phyloP scores from a whole-genome alignment of 129 eudicot genomes.

The Tagetes erecta region DNA sequence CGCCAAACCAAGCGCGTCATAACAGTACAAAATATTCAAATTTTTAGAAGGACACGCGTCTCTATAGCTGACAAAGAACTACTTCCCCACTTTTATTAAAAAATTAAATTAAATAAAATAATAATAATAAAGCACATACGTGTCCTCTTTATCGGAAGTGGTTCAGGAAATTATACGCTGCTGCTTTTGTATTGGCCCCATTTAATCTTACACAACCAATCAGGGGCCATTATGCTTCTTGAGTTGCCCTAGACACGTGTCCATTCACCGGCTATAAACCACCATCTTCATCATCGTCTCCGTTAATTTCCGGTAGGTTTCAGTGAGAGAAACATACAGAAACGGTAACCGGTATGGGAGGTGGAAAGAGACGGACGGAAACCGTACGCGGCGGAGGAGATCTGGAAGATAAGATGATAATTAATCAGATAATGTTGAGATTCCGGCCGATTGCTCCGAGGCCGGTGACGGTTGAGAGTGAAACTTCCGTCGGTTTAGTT shows the following conservation, averaged over 20 bases:
- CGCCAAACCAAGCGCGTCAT: constrained; percentile 2
- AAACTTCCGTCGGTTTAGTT: background rate
- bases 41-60: constrained; percentile 28
- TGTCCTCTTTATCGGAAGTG: constrained; percentile 38
- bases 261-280: constrained; percentile 23
- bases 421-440: constrained; percentile 60
- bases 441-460: constrained; percentile 78
- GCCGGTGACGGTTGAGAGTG: constrained; percentile 34
- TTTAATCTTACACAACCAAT: constrained; percentile 33
- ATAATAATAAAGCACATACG: constrained; percentile 16
- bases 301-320: constrained; percentile 27
- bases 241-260: constrained; percentile 63
- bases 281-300: constrained; percentile 26
- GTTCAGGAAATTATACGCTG: constrained; percentile 38
- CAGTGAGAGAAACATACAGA: background rate
- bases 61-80: constrained; percentile 31
- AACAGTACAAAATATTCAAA: background rate
- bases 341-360: constrained; percentile 18
- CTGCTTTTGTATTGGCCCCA: constrained; percentile 29
- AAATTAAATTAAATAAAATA: background rate
- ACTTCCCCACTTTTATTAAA: constrained; percentile 19
- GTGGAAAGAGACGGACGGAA: constrained; percentile 19
- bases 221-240: background rate
- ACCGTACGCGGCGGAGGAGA: constrained; percentile 7
- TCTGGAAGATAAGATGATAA: constrained; percentile 35